Conservation (phyloP, 305 asterid species). For the Fraxinus latifolia region DNA sequence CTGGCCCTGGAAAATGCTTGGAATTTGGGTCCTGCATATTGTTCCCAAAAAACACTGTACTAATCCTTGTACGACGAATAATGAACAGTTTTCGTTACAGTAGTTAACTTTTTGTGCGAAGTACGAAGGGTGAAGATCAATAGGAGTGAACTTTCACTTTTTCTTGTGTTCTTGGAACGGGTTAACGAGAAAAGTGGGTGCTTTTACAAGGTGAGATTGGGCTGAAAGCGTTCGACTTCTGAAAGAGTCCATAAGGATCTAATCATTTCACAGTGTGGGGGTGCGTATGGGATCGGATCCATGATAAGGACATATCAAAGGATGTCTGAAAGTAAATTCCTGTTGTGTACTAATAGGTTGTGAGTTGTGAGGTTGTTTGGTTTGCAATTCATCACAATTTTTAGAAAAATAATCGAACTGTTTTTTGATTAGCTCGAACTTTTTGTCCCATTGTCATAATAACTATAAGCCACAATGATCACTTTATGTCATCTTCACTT, state of each 20-base stretch:
- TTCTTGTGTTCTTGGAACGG: neutral
- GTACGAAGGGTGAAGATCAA: neutral
- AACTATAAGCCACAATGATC: neutral
- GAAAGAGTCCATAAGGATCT: constrained; percentile 16
- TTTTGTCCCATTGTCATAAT: neutral
- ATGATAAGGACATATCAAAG: neutral
- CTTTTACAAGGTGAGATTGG: neutral
- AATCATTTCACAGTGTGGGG: constrained; percentile 42
- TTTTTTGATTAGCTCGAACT: neutral
- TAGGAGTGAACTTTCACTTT: neutral
- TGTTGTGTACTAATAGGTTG: neutral
- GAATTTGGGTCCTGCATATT: constrained; percentile 45
- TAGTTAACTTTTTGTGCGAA: neutral
- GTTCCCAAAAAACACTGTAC: neutral
- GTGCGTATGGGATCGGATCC: constrained; percentile 23
- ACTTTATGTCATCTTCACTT: no score
- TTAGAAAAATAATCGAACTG: neutral
- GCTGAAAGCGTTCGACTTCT: neutral
- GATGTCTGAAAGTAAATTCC: neutral
- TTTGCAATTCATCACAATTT: neutral
- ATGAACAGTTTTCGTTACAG: neutral
- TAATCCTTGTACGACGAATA: neutral
- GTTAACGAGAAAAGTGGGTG: neutral
- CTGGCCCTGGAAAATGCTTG: constrained; percentile 30
- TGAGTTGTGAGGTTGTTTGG: neutral